Evolutionary conservation across 192 early-diverging fungal species (phyloP).

Genomic region (Podila clonocystis): DNA sequence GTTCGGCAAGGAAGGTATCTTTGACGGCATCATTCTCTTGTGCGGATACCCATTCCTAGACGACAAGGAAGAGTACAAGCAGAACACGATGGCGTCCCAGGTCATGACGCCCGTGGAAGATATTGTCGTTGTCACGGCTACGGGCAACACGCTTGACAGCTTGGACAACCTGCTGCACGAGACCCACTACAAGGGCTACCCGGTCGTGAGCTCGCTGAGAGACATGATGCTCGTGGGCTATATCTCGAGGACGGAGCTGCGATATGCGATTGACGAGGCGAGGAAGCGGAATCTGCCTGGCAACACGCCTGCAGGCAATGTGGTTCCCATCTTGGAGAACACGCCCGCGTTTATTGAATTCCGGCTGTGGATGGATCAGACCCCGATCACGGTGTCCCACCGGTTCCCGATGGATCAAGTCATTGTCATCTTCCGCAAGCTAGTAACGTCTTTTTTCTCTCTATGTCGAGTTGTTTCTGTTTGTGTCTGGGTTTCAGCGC

Average conservation of each 20-base stretch:
- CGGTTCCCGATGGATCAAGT: constrained; percentile 71
- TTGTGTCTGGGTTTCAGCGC: background rate
- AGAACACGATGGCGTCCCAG: constrained; percentile 62
- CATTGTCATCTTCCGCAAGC: constrained; percentile 72
- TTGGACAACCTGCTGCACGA: constrained; percentile 59
- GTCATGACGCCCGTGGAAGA: constrained; percentile 73
- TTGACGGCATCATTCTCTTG: constrained; percentile 59
- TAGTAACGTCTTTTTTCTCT: constrained; percentile 44
- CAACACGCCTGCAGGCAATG: constrained; percentile 45
- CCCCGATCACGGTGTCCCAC: constrained; percentile 72
- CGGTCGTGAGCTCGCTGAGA: constrained; percentile 67
- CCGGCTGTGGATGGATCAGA: constrained; percentile 72
- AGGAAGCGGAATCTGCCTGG: constrained; percentile 40
- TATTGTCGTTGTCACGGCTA: constrained; percentile 60
- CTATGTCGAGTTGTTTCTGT: background rate
- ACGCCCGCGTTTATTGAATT: constrained; percentile 63
- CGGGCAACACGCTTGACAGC: constrained; percentile 55
- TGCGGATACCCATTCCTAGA: constrained; percentile 76
- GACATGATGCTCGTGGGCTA: constrained; percentile 77
- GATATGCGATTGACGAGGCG: constrained; percentile 53
- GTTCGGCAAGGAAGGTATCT: constrained; percentile 79
- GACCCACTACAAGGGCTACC: constrained; percentile 77
- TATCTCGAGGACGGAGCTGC: constrained; percentile 70
- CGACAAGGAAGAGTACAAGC: constrained; percentile 66
- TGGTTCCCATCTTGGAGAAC: constrained; percentile 45